Base-by-base conservation (phyloP, 2,329 filamentous ascomycete species). In the Scedosporium minutisporum region DNA sequence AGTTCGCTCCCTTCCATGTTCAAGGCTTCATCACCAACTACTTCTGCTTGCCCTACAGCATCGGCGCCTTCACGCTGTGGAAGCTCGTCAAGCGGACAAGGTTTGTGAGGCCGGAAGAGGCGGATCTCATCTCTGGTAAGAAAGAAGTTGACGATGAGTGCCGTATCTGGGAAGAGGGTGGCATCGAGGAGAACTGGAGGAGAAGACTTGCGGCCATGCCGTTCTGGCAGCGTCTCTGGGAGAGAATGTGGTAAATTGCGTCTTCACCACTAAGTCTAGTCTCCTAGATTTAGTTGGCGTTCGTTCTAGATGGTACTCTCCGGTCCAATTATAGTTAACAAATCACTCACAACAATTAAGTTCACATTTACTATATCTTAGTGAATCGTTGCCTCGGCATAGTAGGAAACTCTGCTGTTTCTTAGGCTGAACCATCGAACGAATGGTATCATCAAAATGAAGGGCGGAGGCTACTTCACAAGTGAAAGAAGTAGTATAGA, bases 141-240 rank as follows among this genome's bases (percentile, higher is more conserved):
- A 82, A 82, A 6, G 87, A 89, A 71, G 83, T 88, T 65, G 87
- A 88, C 62, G 83, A 84, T 65, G 76, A 78, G 70, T 77, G 76
- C 65, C 67, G 71, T 18, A 69, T 74, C 55, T 78, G 76, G 76
- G 76, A 78, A 63, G 75, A 78, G 65, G 76, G 76, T 6, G 76
- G 76, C 4, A 73, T 81, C 38, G 77, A 79, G 65, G 77, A 78
- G 68, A 78, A 79, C 62, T 75, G 77, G 68, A 68, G 68, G 65
- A 66, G 68, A 18, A 69, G 70, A 51, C 67, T 78, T 25, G 71
- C 71, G 6, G 66, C 69, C 27, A 76, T 77, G 75, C 64, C 69
- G 18, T 69, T 76, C 53, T 67, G 66, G 63, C 69, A 67, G 58
- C 72, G 76, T 3, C 70, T 65, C 44, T 78, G 76, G 76, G 72